Evolutionary conservation across 768 basidiomycete genomes (phyloP), one percentile per base, ranked within the genome.

Genomic region (Trametes maxima): DNA sequence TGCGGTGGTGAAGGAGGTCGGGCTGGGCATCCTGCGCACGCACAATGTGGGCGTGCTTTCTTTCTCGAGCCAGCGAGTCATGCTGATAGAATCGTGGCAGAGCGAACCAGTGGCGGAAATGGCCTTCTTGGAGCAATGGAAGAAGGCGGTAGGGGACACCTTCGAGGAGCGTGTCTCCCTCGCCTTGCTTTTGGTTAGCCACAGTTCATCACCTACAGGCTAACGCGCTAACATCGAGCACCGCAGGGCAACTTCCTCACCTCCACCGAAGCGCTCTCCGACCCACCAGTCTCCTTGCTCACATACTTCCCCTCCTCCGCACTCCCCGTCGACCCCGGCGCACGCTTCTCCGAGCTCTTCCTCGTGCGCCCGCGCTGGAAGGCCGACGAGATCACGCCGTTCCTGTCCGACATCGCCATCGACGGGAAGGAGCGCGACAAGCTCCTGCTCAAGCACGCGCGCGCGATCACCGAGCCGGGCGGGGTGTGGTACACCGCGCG

Each of bases 271-370:
- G 70, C 76, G 21, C 64, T 74, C 17, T 67, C 76, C n/a, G 74
- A 69, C 48, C 71, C 69, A 59, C 45, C 77, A 64, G 40, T 35
- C 64, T 51, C 22, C 61, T 70, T 79, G 16, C 67, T 96, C 36
- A 84, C 75, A 14, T 94, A 94, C 75, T 92, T 95, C 70, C 88
- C 94, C 13, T 78, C 84, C 3, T 85, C 90, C 0, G 73, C 76
- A 1, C 85, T 98, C 24, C 91, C 95, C 1, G 72, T 83, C 0
- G 89, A 93, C 52, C 89, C 95, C 5, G 79, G 87, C 1, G 82
- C 85, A 8, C 88, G 96, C 16, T 98, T 98, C 76, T 73, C 83
- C 13, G 93, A 96, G 64, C 82, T 98, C 16, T 99, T 99, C 79
- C 78, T 92, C 40, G 89, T 88, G 10, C 85, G 88, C 5, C 64